Base-by-base conservation (phyloP, 768 basidiomycete species). In the Paxillus ammoniavirescens region DNA sequence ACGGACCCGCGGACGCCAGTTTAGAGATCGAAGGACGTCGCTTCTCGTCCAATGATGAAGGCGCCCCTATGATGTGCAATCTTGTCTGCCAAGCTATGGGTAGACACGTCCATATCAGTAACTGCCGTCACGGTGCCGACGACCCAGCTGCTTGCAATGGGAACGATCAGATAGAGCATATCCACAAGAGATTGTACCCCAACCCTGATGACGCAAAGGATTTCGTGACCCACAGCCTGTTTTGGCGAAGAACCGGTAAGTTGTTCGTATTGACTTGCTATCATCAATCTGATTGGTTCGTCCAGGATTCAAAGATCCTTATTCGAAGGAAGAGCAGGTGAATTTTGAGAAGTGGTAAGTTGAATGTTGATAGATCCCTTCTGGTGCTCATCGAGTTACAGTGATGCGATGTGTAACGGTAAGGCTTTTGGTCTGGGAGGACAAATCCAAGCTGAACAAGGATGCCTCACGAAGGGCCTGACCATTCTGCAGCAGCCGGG, bases 1-100 rank as follows among this genome's bases (percentile, higher is more conserved):
- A 82, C 44, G 76, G 77, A 1, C 71, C 73, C 2, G 76, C 78
- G 17, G 78, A 72, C 21, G 73, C 72, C 1, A 61, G 66, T 15
- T 50, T 82, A 4, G 82, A 82, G 54, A 60, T 82, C 8, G 72
- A 75, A 42, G 80, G 81, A 4, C 73, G 74, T 48, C 76, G 72
- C 51, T 83, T 80, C 59, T 76, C 72, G 15, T 51, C 74, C 0
- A 70, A 73, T 41, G 79, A 80, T 50, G 75, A 77, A 28, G 79
- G 81, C 8, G 80, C 80, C 0, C 81, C 81, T 0, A 78, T 82
- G 77, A 70, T 82, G 68, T 83, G 82, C 62, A 81, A 73, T 38
- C 67, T 81, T 30, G 63, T 79, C 28, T 82, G 82, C 56, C 68
- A 72, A 10, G 66, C 75, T 5, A 65, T 81, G 62, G 82, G 81